phyloP scores from a whole-genome alignment of 345 rosid species.

The Linum lewisii region DNA sequence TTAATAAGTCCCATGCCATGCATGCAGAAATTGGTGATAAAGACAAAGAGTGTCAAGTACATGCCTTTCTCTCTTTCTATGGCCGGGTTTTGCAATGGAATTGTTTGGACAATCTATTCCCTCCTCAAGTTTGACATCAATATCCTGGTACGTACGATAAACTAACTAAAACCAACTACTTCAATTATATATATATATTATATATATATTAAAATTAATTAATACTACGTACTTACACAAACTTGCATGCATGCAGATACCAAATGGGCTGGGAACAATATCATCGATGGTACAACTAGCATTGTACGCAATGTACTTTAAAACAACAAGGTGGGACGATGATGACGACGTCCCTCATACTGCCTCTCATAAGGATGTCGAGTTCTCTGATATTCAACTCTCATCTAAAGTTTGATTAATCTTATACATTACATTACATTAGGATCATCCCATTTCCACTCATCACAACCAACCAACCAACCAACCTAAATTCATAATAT shows the following conservation, averaged over 20 bases:
- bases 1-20: too few relatives aligned
- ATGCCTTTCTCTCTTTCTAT: slow-evolving; percentile 49
- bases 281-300: background rate
- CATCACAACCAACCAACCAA: too few relatives aligned
- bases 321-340: slow-evolving; percentile 1
- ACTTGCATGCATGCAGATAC: background rate
- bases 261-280: background rate
- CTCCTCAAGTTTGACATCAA: slow-evolving; percentile 31
- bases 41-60: slow-evolving; percentile 42
- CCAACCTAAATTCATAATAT: too few relatives aligned
- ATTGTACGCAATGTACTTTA: slow-evolving; percentile 1
- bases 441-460: too few relatives aligned
- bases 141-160: slow-evolving; percentile 27
- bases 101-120: slow-evolving; percentile 31
- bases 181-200: too few relatives aligned
- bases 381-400: background rate
- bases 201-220: background rate
- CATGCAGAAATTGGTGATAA: slow-evolving; percentile 29
- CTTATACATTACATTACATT: too few relatives aligned
- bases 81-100: slow-evolving; percentile 27
- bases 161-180: background rate
- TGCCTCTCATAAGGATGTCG: background rate
- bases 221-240: background rate
- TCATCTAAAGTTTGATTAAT: background rate
- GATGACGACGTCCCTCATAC: background rate